Conservation (phyloP, 306 rosid genomes). For the Calophaca sinica region DNA sequence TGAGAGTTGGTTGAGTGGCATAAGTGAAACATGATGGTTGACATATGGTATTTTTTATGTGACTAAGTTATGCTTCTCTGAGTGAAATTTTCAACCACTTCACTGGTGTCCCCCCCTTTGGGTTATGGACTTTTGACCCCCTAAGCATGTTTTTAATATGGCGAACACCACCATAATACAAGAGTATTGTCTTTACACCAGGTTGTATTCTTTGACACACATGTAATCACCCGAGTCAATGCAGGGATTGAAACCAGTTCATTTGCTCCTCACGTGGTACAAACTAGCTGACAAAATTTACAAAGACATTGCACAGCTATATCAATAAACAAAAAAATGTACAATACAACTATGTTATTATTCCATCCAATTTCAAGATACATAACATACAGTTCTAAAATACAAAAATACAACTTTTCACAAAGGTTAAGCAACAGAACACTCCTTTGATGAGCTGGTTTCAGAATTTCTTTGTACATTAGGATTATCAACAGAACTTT, state of each 20-base stretch:
- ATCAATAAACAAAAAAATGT: constrained; percentile 9
- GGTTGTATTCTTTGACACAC: background rate
- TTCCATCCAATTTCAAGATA: constrained; percentile 46
- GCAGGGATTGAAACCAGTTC: constrained; percentile 1
- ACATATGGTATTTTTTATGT: too few relatives aligned
- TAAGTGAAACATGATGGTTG: too few relatives aligned
- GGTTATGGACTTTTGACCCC: too few relatives aligned
- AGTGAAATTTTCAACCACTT: too few relatives aligned
- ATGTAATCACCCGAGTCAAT: background rate
- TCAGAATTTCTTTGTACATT: constrained; percentile 51
- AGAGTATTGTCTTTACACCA: background rate
- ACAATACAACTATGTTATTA: constrained; percentile 22
- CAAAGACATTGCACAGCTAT: constrained; percentile 11
- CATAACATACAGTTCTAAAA: constrained; percentile 48
- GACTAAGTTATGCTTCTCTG: too few relatives aligned
- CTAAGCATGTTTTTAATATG: too few relatives aligned
- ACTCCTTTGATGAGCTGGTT: constrained; percentile 29
- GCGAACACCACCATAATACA: too few relatives aligned
- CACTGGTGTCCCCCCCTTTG: too few relatives aligned
- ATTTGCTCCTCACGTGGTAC: background rate
- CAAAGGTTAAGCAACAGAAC: constrained; percentile 39
- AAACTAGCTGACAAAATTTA: background rate
- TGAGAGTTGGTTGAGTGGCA: too few relatives aligned
- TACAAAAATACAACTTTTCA: constrained; percentile 49
- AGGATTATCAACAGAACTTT: constrained; percentile 40